A percentile compares a stretch with the other conserved stretches of the same genome.
phyloP scores from a whole-genome alignment of 1,139 yeast genomes.

The Protomyces inundatus region DNA sequence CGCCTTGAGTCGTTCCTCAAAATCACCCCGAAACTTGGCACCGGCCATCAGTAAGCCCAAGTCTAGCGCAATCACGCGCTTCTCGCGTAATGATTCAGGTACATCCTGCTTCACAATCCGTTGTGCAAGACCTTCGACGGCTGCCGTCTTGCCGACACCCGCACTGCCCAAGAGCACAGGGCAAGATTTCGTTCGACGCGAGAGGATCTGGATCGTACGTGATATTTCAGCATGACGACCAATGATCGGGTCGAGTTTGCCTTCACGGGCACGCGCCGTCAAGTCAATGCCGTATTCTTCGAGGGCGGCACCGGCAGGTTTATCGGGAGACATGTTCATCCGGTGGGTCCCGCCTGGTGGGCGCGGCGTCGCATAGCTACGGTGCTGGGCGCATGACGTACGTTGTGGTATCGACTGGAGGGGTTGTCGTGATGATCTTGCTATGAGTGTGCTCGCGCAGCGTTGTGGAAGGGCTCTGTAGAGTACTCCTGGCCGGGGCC shows the following conservation, averaged over 20 bases:
- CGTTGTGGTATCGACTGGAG: neutral
- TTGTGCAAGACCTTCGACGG: slow-evolving; percentile 94
- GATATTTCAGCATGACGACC: slow-evolving; percentile 95
- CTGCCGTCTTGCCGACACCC: slow-evolving; percentile 96
- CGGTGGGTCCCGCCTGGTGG: slow-evolving; percentile 29
- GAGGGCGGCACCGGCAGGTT: slow-evolving; percentile 56
- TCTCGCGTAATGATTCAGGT: slow-evolving; percentile 86
- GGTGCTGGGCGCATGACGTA: neutral
- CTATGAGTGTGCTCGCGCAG: neutral
- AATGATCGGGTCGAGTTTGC: slow-evolving; percentile 92
- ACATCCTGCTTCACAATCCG: slow-evolving; percentile 79
- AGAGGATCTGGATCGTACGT: slow-evolving; percentile 83
- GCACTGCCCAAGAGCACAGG: slow-evolving; percentile 93
- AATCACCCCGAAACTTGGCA: slow-evolving; percentile 91
- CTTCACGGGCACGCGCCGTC: slow-evolving; percentile 79
- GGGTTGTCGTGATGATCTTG: neutral
- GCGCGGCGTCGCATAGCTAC: slow-evolving; percentile 23
- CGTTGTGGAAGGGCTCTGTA: too few species aligned
- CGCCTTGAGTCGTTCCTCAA: slow-evolving; percentile 79
- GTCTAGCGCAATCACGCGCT: slow-evolving; percentile 76
- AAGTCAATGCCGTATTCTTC: slow-evolving; percentile 84
- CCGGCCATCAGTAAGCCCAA: slow-evolving; percentile 87
- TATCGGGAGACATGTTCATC: slow-evolving; percentile 33
- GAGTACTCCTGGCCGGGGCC: too few species aligned
- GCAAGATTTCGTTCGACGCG: slow-evolving; percentile 88